Evolutionary conservation across 2,329 filamentous ascomycete species (phyloP), one percentile per base, ranked within the genome.

Genomic region (Lojkania enalia): DNA sequence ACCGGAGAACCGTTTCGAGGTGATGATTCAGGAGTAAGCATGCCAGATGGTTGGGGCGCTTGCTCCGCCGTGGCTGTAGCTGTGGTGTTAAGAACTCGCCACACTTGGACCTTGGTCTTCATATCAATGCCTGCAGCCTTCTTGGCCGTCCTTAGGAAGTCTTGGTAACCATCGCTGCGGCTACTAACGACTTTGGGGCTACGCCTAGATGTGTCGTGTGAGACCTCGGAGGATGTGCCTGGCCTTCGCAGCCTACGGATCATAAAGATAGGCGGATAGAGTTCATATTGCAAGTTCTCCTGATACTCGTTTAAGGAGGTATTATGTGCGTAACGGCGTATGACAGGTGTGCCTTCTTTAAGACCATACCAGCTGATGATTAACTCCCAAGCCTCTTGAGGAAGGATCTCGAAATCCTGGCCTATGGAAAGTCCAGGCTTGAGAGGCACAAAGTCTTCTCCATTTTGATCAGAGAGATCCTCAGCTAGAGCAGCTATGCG

Each of bases 301-400:
- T 72, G 60, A 36, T 48, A 59, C 19, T 77, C 78, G 30, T 81
- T 78, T 1, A 77, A 74, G 5, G 84, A 79, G 20, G 86, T 90
- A 67, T 96, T 87, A 69, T 92, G 87, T 27, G 87, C 90, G 54
- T 80, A 81, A 47, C 94, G 84, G 35, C 83, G 72, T 52, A 97
- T 90, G 33, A 87, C 79, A 6, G 83, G 75, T 41, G 89, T 86
- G 23, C 82, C 83, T 13, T 83, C 73, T 45, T 81, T 83, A 44
- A 92, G 63, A 11, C 90, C 90, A 60, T 96, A 95, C 89, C 89
- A 95, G 37, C 83, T 79, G 48, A 87, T 72, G 16, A 97, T 81
- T 50, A 90, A 73, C 40, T 89, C 81, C 90, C 91, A 97, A 3
- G 89, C 90, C 44, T 86, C 81, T 49, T 83, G 76, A 1, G 91